Evolutionary conservation across 1,284 basidiomycete species (phyloP).

Genomic region (Fomitopsis schrenkii): DNA sequence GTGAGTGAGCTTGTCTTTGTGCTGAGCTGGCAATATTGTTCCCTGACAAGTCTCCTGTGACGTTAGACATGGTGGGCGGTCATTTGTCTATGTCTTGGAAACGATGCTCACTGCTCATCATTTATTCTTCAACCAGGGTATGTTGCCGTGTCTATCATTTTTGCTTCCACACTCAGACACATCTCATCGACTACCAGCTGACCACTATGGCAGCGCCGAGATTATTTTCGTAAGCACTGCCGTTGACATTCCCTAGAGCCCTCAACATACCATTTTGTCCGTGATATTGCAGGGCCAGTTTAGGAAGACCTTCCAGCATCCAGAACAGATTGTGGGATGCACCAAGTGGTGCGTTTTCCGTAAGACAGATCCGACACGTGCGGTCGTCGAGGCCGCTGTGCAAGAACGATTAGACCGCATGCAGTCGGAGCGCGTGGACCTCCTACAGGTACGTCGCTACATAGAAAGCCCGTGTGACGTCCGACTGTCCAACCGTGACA

Average conservation of each 20-base stretch:
- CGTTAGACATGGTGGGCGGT: constrained; percentile 35
- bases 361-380: constrained; percentile 45
- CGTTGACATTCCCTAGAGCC: background rate
- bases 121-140: constrained; percentile 12
- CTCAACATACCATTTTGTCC: background rate
- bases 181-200: constrained; percentile 43
- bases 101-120: no score
- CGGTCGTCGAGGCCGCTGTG: constrained; percentile 59
- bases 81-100: background rate
- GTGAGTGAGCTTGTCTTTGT: constrained; percentile 32
- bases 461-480: background rate
- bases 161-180: background rate
- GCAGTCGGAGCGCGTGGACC: constrained; percentile 49
- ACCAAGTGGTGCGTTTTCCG: constrained; percentile 84
- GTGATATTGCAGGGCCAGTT: constrained; percentile 57
- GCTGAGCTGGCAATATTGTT: background rate
- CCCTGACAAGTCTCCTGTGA: background rate
- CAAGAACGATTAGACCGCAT: constrained; percentile 62
- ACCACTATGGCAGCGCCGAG: constrained; percentile 80
- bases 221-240: constrained; percentile 60
- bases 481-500: background rate
- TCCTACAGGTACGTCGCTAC: constrained; percentile 56
- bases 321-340: constrained; percentile 54
- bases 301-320: constrained; percentile 38
- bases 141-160: background rate